A percentile compares a stretch with the other conserved stretches of the same genome.
These are phyloP conservation scores for Angophora floribunda DNA, from an alignment of 345 rosid genomes.

Conservation along the genomic window DNA sequence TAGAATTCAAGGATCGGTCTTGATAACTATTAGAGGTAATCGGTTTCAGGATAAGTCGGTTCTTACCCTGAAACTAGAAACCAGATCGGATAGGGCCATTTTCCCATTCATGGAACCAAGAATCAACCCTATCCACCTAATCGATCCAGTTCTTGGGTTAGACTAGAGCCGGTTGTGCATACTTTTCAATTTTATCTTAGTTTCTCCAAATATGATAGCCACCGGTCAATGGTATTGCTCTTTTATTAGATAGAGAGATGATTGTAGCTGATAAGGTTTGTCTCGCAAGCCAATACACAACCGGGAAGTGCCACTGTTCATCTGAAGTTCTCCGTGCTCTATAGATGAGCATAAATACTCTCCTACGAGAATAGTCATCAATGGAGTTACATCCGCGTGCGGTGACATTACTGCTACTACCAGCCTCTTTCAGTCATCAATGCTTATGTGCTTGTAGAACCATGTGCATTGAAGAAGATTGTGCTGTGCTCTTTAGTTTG, in stretches of 20 bases:
- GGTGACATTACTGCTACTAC: not conserved
- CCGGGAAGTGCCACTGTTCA: not conserved
- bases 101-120: accelerated
- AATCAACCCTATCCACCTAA: accelerated
- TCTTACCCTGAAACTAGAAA: accelerated
- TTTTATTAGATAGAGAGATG: too few species aligned
- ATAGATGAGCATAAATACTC: not conserved
- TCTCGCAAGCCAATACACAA: too few species aligned
- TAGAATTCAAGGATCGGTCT: not conserved
- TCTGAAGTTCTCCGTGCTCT: not conserved
- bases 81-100: accelerated
- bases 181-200: too few species aligned
- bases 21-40: not conserved
- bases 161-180: accelerated
- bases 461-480: not conserved
- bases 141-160: accelerated
- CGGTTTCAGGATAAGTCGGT: accelerated
- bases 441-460: not conserved
- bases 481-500: not conserved
- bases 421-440: not conserved
- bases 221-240: too few species aligned
- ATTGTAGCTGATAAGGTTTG: too few species aligned
- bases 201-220: too few species aligned
- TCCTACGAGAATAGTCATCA: not conserved
- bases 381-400: not conserved